Percentiles rank a stretch among this genome's conserved stretches.
These are phyloP conservation scores for Globisporangium orthogonon DNA, from an alignment of 352 stramenopile genomes.

Conservation along the genomic window DNA sequence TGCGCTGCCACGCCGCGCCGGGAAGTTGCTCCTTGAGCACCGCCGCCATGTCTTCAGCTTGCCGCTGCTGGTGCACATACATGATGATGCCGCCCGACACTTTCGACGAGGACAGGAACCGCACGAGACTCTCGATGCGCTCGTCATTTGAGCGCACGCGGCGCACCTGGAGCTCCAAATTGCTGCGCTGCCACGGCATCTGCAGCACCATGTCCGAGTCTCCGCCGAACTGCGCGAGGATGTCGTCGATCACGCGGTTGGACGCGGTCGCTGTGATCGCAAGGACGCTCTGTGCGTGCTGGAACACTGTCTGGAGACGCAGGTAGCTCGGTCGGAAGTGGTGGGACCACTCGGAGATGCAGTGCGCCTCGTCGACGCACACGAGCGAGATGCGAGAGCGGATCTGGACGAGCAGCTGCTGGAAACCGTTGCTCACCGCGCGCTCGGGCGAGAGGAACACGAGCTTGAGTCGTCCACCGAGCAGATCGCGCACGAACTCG, in stretches of 20 bases:
- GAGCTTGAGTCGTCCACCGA: slow-evolving; percentile 61
- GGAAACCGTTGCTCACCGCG: slow-evolving; percentile 77
- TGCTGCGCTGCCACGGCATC: slow-evolving; percentile 70
- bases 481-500: slow-evolving; percentile 55
- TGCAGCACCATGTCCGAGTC: slow-evolving; percentile 37
- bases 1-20: slow-evolving; percentile 20
- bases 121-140: slow-evolving; percentile 30
- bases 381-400: slow-evolving; percentile 67
- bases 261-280: slow-evolving; percentile 93
- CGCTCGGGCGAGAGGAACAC: slow-evolving; percentile 91
- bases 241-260: slow-evolving; percentile 59
- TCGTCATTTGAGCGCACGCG: slow-evolving; percentile 55
- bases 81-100: slow-evolving; percentile 58
- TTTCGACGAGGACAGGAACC: slow-evolving; percentile 20
- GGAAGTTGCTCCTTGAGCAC: slow-evolving; percentile 55
- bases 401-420: slow-evolving; percentile 44
- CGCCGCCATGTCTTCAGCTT: slow-evolving; percentile 63
- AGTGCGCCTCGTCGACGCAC: slow-evolving; percentile 94
- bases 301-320: slow-evolving; percentile 48
- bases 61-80: slow-evolving; percentile 79
- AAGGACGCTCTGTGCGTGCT: slow-evolving; percentile 67
- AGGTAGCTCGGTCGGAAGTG: slow-evolving; percentile 91
- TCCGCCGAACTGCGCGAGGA: slow-evolving; percentile 47
- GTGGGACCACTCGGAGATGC: slow-evolving; percentile 93
- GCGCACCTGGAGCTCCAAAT: slow-evolving; percentile 52